Conservation (phyloP, 2,329 filamentous ascomycete genomes). For the Clathrospora elynae region DNA sequence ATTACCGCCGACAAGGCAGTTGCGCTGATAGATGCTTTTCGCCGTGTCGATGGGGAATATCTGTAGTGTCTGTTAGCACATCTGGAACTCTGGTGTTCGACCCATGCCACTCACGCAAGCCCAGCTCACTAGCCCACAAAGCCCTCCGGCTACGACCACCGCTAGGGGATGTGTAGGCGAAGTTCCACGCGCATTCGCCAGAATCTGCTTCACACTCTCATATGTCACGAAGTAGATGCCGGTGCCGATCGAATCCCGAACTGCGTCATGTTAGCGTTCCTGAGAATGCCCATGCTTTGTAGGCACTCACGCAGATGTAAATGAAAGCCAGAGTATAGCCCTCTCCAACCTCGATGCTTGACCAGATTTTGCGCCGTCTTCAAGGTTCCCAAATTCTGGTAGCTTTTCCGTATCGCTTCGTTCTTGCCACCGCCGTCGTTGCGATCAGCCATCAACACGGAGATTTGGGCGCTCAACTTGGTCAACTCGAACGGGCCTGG, state of each 20-base stretch:
- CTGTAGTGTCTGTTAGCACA: constrained; percentile 33
- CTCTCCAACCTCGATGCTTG: constrained; percentile 71
- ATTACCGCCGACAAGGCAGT: constrained; percentile 71
- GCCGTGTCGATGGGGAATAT: constrained; percentile 74
- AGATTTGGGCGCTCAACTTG: constrained; percentile 86
- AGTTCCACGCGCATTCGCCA: constrained; percentile 74
- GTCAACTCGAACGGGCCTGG: constrained; percentile 82
- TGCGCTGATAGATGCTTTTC: constrained; percentile 84
- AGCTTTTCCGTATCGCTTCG: constrained; percentile 58
- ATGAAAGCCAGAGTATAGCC: constrained; percentile 80
- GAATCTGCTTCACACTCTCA: constrained; percentile 81
- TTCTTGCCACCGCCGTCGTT: constrained; percentile 53
- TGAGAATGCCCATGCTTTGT: background rate
- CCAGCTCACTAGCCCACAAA: constrained; percentile 86
- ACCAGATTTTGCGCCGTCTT: constrained; percentile 78
- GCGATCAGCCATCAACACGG: constrained; percentile 72
- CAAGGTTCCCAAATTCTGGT: constrained; percentile 77
- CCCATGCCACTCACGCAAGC: constrained; percentile 64
- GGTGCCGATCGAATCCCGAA: constrained; percentile 82
- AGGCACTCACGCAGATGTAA: constrained; percentile 71
- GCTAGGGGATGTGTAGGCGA: constrained; percentile 79
- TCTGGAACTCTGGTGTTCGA: background rate
- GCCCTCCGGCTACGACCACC: constrained; percentile 76
- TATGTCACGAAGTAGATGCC: constrained; percentile 89
- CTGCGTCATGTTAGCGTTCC: constrained; percentile 51